These are phyloP conservation scores for Starmerella etchellsii DNA, from an alignment of 805 yeast genomes.

Conservation along the genomic window DNA sequence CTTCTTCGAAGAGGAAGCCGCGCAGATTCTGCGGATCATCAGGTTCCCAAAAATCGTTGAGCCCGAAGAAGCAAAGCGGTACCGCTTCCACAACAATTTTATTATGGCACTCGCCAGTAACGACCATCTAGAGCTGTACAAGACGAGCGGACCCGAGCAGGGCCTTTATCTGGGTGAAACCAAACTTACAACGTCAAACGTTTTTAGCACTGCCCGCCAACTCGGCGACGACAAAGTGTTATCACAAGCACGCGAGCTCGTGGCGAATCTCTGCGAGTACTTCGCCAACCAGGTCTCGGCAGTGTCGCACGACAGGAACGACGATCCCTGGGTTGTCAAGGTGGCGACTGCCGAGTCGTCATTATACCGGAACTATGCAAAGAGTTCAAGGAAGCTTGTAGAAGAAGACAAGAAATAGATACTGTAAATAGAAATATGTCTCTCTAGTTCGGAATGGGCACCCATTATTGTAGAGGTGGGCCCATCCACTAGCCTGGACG, in stretches of 20 bases:
- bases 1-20: constrained; percentile 15
- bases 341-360: constrained; percentile 7
- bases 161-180: constrained; percentile 18
- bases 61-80: constrained; percentile 3
- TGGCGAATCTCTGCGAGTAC: constrained; percentile 5
- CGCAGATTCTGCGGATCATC: constrained; percentile 9
- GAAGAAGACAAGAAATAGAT: too few species aligned
- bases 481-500: too few species aligned
- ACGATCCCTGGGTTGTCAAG: neutral
- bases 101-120: constrained; percentile 20
- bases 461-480: too few species aligned
- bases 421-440: too few species aligned
- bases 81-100: constrained; percentile 17
- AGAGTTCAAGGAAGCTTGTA: neutral
- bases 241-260: constrained; percentile 6
- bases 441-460: too few species aligned
- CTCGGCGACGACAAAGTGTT: constrained; percentile 1
- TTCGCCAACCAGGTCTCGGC: constrained; percentile 1
- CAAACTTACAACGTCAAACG: constrained; percentile 17
- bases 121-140: constrained; percentile 17
- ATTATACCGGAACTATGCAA: constrained; percentile 3
- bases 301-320: neutral
- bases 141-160: constrained; percentile 8
- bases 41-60: constrained; percentile 9
- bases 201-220: constrained; percentile 4